These are phyloP conservation scores for Acanthamoeba royreba DNA, from an alignment of 208 protist genomes.

Conservation along the genomic window DNA sequence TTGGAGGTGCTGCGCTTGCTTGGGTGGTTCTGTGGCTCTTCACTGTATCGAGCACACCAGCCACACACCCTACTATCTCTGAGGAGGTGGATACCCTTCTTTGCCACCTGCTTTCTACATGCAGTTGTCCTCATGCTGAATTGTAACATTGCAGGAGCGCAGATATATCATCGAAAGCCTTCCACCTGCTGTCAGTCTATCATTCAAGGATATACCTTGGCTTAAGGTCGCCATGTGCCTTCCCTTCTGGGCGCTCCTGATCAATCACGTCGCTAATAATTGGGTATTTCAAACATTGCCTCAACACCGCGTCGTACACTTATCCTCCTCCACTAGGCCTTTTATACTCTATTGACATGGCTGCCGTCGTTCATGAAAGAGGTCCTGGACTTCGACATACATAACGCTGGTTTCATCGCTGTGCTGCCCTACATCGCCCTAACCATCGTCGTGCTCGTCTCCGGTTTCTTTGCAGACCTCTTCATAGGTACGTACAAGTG, in stretches of 20 bases:
- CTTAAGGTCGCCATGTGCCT: background rate
- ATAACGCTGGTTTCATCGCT: background rate
- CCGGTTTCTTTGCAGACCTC: background rate
- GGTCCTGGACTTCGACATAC: background rate
- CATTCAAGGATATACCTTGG: background rate
- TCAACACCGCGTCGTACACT: background rate
- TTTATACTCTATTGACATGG: slow-evolving; percentile 20
- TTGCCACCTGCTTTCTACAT: background rate
- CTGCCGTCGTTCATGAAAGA: slow-evolving; percentile 7
- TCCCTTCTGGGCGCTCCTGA: background rate
- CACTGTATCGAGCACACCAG: background rate
- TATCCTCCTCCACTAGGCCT: background rate
- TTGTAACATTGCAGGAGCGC: background rate
- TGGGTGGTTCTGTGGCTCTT: background rate
- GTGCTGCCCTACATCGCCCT: background rate
- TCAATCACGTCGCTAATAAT: background rate
- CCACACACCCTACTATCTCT: background rate
- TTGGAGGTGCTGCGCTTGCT: background rate
- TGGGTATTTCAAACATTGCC: background rate
- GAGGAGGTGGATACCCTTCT: background rate
- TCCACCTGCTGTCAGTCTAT: background rate
- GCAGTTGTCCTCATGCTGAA: background rate
- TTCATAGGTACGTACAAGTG: no score
- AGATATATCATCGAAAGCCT: background rate
- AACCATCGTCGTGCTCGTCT: background rate